phyloP scores from a whole-genome alignment of 1,139 yeast species.

The Candida dubliniensis region DNA sequence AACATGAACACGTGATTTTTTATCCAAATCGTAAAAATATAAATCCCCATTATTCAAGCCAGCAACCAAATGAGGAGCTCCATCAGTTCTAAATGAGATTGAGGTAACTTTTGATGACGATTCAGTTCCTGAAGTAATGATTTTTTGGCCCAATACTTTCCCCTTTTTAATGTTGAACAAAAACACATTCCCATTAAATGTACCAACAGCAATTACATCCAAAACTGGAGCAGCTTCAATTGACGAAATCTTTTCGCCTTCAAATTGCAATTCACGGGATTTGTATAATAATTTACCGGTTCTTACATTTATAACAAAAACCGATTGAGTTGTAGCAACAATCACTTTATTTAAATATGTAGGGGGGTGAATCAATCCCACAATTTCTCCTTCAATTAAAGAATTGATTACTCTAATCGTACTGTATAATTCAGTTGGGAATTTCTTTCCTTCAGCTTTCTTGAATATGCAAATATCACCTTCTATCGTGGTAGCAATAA shows the following conservation, averaged over 20 bases:
- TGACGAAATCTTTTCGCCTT: conserved; percentile 49
- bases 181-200: conserved; percentile 63
- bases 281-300: conserved; percentile 73
- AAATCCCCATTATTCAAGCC: conserved; percentile 82
- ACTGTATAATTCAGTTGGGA: conserved; percentile 67
- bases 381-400: conserved; percentile 64
- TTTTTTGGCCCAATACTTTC: conserved; percentile 49
- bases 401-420: conserved; percentile 53
- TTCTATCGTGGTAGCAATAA: conserved; percentile 58
- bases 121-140: conserved; percentile 57
- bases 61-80: conserved; percentile 78
- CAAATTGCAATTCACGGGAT: conserved; percentile 34
- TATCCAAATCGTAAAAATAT: conserved; percentile 78
- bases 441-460: conserved; percentile 49
- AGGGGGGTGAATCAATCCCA: conserved; percentile 77
- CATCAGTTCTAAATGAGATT: conserved; percentile 90
- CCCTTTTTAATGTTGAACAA: conserved; percentile 73
- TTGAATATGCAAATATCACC: conserved; percentile 64
- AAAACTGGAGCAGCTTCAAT: conserved; percentile 84
- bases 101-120: conserved; percentile 55
- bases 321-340: conserved; percentile 65
- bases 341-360: conserved; percentile 89
- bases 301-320: conserved; percentile 69
- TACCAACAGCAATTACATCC: conserved; percentile 80
- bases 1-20: conserved; percentile 70